Base-by-base conservation (phyloP, 768 basidiomycete genomes). In the Rhizopogon rudus region DNA sequence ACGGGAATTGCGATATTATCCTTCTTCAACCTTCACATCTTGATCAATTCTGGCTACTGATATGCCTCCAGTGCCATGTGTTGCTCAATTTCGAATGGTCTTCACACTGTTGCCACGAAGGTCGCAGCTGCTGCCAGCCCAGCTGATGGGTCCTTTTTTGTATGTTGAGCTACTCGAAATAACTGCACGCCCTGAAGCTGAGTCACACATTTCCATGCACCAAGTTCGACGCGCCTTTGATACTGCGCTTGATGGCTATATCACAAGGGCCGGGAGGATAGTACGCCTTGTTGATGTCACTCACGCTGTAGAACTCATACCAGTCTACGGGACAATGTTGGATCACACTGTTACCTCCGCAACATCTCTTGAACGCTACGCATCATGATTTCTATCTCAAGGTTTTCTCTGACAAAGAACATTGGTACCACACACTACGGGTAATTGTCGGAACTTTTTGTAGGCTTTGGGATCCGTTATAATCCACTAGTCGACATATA, bases 41-140 rank as follows among this genome's bases (percentile, higher is more conserved):
- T 25, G 25, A 25, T 25, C 39, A 20, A 52, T 44, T 16, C 2
- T 22, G 14, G 3, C 0, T 48, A 49, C 37, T 54, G 29, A 40
- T 31, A 20, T 39, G 13, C 14, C 40, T 39, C 22, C 20, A 39
- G 44, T 10, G 5, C 17, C 17, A 41, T 56, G 45, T 3, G 35
- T 64, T 6, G 61, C 61, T 10, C 59, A 63, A 54, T 51, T 64
- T 16, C 45, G 63, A 3, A 49, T 58, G 7, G 53, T 64, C 10
- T 57, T 66, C 28, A 31, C 45, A 40, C n/a, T 40, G 6, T n/a
- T 3, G 1, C 45, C 20, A 6, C 49, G 6, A 49, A 10, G 35
- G 46, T 51, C 22, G 10, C 35, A 29, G n/a, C 31, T 39, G n/a
- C 31, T 39, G 12, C 54, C n/a, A 1, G 0, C 1, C 0, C 10